Base-by-base conservation (phyloP, 1,139 yeast species). In the Lodderomyces oxycetoniae region DNA sequence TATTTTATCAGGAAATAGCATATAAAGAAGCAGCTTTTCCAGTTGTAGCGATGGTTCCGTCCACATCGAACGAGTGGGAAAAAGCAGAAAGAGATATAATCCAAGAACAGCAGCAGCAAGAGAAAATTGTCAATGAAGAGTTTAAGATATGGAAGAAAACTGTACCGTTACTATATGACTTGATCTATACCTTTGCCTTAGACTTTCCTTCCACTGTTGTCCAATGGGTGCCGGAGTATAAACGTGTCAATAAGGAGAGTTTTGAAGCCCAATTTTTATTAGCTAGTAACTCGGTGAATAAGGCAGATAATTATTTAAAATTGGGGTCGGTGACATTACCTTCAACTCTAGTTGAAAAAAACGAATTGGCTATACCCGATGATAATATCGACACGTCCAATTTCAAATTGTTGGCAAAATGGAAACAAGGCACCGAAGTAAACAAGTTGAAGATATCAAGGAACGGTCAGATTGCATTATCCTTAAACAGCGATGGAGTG, bases 141-240 rank as follows among this genome's bases (percentile, higher is more conserved):
- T 88, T 79, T 67, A 85, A 88, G 52, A 84, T 85, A 38, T 91
- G 98, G 98, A 89, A 89, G 58, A 91, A 91, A 53, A 80, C 95
- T 9, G 84, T 91, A n/a, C 96, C 95, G 11, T 71, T 87, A 45
- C 64, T 91, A 34, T 91, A 91, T 60, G 86, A 86, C 55, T 66
- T 85, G 42, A 72, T 87, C 47, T 75, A 86, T 43, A 75, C 94
- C 22, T 68, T 75, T 42, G 76, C 85, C 14, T 63, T 79, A 33
- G 78, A 79, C 31, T 73, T 74, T 64, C 89, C 91, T 14, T 63
- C 72, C 37, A 64, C 59, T 57, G 57, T 77, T 0, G 62, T 74
- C 20, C 67, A 69, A 39, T 71, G 79, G 70, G 45, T 75, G 15
- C 72, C 75, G 4, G 53, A 57, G 9, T 57, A 59, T 35, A 55